Evolutionary conservation across 192 early-diverging fungal species (phyloP), one percentile per base, ranked within the genome.

Genomic region (Entomortierella chlamydospora): DNA sequence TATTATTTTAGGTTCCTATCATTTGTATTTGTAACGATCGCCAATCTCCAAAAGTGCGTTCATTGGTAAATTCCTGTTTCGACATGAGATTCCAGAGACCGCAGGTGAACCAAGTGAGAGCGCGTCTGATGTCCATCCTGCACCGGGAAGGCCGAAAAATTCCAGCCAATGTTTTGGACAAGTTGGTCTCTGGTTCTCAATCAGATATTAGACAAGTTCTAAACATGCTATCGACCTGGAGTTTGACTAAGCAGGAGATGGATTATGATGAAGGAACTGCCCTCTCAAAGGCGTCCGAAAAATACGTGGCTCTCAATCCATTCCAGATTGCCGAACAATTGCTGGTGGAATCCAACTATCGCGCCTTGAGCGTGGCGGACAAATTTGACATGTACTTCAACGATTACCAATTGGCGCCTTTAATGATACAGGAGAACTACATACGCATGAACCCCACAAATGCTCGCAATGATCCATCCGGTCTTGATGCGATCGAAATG

Each of bases 11-110:
- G 90, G 90, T 97, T 60, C 98, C 98, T 22, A 95, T 99, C 30
- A 98, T 99, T 57, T 99, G 98, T 83, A 98, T 99, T 56, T 99
- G 97, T 82, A 99, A 99, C 77, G 98, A 99, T 82, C 83, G 92
- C 2, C 88, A 89, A 63, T 92, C 92, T 23, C 86, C 91, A 28
- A 99, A 98, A 81, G 85, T 99, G 26, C 86, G 91, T 45, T 88
- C 94, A 6, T 83, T 99, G 57, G 91, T 90, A 26, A 91, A 91
- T 81, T 81, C 95, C 68, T 98, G 95, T 74, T 85, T 88, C 43
- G 96, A 98, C 61, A 81, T 94, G 67, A 77, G 86, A 51, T 99
- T 97, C 85, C 84, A 83, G 63, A 72, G 87, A 87, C 92, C 95
- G 18, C 83, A 90, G 6, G 93, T 89, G 41, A 81, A 84, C 39